Conservation (phyloP, 78 protist genomes). For the Cavenderia fasciculata region DNA sequence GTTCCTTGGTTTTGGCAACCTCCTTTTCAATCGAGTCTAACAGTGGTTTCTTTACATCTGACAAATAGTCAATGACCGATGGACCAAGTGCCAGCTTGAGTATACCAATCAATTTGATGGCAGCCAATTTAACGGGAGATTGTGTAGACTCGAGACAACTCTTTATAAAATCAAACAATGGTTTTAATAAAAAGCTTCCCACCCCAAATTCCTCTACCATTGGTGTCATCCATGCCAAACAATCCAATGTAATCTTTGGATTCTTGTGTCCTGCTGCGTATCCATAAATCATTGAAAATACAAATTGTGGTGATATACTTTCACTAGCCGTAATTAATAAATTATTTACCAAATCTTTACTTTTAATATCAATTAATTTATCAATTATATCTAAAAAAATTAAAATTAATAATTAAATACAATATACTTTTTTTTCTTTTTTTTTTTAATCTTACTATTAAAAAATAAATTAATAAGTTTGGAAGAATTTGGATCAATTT, state of each 20-base stretch:
- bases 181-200: background rate
- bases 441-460: no score
- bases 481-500: background rate
- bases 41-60: slow-evolving; percentile 22
- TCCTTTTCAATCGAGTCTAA: slow-evolving; percentile 42
- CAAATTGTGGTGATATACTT: slow-evolving; percentile 28
- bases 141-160: slow-evolving; percentile 25
- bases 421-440: no score
- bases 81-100: slow-evolving; percentile 19
- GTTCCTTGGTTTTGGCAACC: slow-evolving; percentile 35
- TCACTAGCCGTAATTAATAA: background rate
- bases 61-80: slow-evolving; percentile 13
- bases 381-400: slow-evolving; percentile 15
- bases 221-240: slow-evolving; percentile 52
- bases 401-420: no score
- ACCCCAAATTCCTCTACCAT: slow-evolving; percentile 70
- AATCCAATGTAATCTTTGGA: slow-evolving; percentile 3
- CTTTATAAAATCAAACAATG: slow-evolving; percentile 39
- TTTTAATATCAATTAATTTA: slow-evolving; percentile 44
- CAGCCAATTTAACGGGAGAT: slow-evolving; percentile 23
- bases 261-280: slow-evolving; percentile 23
- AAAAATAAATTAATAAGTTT: background rate
- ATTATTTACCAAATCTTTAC: slow-evolving; percentile 2
- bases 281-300: background rate
- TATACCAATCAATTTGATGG: slow-evolving; percentile 33